phyloP scores from a whole-genome alignment of 176 grass and related monocot genomes.

The Aegilops umbellulata region DNA sequence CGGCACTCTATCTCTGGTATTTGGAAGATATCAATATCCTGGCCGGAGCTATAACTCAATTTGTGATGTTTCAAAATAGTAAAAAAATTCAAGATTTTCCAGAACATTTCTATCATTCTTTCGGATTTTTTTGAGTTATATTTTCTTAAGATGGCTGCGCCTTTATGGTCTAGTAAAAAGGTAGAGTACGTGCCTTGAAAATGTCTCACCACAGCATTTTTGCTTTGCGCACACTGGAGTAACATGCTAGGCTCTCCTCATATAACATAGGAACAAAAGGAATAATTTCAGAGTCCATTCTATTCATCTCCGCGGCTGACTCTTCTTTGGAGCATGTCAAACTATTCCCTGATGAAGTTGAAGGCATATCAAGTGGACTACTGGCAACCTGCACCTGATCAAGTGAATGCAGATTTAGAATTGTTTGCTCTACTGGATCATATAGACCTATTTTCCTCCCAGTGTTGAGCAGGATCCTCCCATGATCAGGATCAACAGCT shows the following conservation, averaged over 20 bases:
- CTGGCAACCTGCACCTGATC: neutral
- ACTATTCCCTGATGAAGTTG: neutral
- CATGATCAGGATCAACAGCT: neutral
- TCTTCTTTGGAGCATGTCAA: neutral
- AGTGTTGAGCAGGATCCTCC: neutral
- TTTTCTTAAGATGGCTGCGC: too few relatives aligned
- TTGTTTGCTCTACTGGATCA: neutral
- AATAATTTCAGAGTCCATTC: neutral
- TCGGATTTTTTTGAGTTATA: too few relatives aligned
- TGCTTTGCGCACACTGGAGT: neutral
- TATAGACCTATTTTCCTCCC: conserved; percentile 5
- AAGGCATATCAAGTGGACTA: neutral
- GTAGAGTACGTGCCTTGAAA: neutral
- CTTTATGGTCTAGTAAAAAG: neutral
- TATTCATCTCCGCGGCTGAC: neutral
- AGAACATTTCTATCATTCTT: too few relatives aligned
- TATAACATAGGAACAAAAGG: neutral
- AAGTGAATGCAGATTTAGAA: neutral
- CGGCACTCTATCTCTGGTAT: too few relatives aligned
- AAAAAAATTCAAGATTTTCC: too few relatives aligned
- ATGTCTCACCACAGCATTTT: neutral
- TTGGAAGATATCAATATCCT: too few relatives aligned
- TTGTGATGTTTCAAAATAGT: too few relatives aligned
- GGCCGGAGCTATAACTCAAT: too few relatives aligned
- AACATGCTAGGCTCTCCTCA: neutral